Percentiles rank a stretch among this genome's conserved stretches.
phyloP scores from a whole-genome alignment of 2,329 filamentous ascomycete genomes.

The Monilinia aucupariae region DNA sequence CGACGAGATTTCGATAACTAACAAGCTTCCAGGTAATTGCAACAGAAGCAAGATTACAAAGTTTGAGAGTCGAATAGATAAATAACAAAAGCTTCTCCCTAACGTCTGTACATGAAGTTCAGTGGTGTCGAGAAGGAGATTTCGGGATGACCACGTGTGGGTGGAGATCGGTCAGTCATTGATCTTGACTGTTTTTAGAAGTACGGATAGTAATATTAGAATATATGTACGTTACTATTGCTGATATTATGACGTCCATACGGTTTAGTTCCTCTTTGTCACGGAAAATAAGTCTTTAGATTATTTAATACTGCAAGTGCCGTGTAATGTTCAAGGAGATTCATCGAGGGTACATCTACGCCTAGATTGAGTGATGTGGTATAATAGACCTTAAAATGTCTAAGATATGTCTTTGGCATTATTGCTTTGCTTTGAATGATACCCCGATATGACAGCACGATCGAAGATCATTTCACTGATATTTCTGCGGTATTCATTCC shows the following conservation, averaged over 20 bases:
- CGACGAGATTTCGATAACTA: constrained; percentile 16
- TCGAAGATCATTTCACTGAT: neutral
- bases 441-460: neutral
- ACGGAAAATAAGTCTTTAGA: neutral
- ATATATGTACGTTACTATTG: constrained; percentile 2
- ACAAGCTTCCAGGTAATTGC: constrained; percentile 65
- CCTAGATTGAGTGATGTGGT: too few relatives aligned
- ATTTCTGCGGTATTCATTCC: neutral
- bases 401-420: too few relatives aligned
- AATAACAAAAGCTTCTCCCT: constrained; percentile 14
- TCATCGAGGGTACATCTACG: too few relatives aligned
- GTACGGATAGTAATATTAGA: constrained; percentile 14
- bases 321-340: neutral
- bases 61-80: constrained; percentile 69
- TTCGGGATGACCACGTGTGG: neutral
- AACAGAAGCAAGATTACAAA: constrained; percentile 83
- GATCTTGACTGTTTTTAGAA: constrained; percentile 11
- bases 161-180: neutral
- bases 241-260: neutral
- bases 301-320: neutral
- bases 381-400: neutral
- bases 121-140: neutral
- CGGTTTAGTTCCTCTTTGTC: neutral
- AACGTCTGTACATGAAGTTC: constrained; percentile 28
- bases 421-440: too few relatives aligned